Conservation (phyloP, 352 stramenopile genomes). For the Thraustotheca clavata region DNA sequence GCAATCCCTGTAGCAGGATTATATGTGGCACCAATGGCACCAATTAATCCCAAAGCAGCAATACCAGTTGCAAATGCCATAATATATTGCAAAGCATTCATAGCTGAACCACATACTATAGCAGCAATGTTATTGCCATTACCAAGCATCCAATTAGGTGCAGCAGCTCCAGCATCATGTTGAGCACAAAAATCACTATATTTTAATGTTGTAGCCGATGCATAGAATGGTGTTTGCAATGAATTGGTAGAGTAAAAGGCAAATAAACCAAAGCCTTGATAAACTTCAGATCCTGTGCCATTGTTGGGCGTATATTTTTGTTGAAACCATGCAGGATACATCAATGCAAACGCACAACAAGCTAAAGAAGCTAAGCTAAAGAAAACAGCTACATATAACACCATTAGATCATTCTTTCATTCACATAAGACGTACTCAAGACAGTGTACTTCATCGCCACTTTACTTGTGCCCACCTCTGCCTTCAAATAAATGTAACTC, state of each 20-base stretch:
- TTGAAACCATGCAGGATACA: conserved; percentile 78
- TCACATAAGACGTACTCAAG: not conserved
- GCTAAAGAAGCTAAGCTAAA: conserved; percentile 62
- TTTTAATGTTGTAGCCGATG: conserved; percentile 63
- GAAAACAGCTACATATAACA: conserved; percentile 41
- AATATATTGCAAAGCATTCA: conserved; percentile 42
- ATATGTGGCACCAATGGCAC: conserved; percentile 55
- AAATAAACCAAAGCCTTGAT: conserved; percentile 72
- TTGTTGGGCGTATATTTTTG: conserved; percentile 44
- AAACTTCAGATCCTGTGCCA: conserved; percentile 42
- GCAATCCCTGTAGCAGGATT: conserved; percentile 65
- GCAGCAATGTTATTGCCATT: conserved; percentile 57
- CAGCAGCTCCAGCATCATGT: conserved; percentile 8
- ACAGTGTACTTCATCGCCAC: conserved; percentile 1
- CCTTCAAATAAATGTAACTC: too few relatives aligned
- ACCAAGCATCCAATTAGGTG: conserved; percentile 80
- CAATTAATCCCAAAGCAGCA: conserved; percentile 46
- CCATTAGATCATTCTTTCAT: not conserved
- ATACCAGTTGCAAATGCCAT: conserved; percentile 23
- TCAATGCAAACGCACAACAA: conserved; percentile 67
- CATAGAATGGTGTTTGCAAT: conserved; percentile 71
- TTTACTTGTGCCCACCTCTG: not conserved
- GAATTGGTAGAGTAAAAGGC: conserved; percentile 71
- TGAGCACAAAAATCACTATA: conserved; percentile 58
- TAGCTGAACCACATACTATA: conserved; percentile 57